Conservation (phyloP, 805 yeast genomes). For the Lachancea nothofagi region DNA sequence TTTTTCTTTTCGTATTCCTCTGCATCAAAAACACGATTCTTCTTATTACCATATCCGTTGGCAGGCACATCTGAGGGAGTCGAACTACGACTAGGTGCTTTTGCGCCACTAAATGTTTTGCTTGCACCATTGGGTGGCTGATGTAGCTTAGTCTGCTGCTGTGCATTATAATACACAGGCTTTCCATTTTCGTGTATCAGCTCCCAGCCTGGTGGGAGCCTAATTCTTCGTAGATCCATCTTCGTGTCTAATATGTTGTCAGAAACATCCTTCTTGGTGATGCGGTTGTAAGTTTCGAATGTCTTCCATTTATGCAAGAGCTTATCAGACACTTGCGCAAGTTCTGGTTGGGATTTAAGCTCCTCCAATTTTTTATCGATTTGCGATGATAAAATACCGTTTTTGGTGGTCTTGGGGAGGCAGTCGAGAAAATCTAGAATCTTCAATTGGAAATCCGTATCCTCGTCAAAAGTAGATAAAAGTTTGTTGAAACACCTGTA, state of each 20-base stretch:
- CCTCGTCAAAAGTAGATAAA: constrained; percentile 37
- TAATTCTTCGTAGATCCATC: constrained; percentile 29
- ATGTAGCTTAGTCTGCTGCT: constrained; percentile 25
- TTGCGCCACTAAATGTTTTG: constrained; percentile 7
- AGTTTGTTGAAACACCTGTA: constrained; percentile 69
- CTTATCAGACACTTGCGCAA: constrained; percentile 28
- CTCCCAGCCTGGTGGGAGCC: constrained; percentile 34
- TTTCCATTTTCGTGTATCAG: constrained; percentile 32
- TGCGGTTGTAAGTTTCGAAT: constrained; percentile 77
- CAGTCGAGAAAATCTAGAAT: constrained; percentile 51
- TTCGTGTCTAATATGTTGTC: constrained; percentile 22
- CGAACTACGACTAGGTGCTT: constrained; percentile 4
- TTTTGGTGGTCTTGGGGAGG: constrained; percentile 74
- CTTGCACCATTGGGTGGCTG: constrained; percentile 28
- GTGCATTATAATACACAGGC: constrained; percentile 32
- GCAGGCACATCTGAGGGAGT: constrained; percentile 5
- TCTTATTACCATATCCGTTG: constrained; percentile 1
- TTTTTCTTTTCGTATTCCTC: constrained; percentile 31
- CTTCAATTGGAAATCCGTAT: constrained; percentile 39
- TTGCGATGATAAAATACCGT: constrained; percentile 67
- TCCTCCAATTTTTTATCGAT: constrained; percentile 58
- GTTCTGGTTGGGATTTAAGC: constrained; percentile 30
- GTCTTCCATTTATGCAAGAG: constrained; percentile 65
- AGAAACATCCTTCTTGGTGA: constrained; percentile 50
- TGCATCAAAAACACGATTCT: constrained; percentile 23